Evolutionary conservation across 75 land plant genomes (phyloP), one percentile per base, ranked within the genome.

Genomic region (Pinus tabuliformis): DNA sequence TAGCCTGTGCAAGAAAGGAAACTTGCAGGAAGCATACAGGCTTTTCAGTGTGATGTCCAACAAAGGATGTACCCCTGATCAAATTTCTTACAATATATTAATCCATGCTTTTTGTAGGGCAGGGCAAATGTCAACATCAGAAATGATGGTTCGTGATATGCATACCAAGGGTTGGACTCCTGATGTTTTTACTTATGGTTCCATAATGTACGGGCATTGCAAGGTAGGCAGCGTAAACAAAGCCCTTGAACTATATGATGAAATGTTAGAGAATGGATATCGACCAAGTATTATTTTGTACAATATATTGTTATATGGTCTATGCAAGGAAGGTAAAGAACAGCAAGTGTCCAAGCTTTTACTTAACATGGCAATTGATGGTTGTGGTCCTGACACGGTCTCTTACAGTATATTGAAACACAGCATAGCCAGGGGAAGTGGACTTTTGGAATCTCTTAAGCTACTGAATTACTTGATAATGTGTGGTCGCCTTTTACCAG

Each of bases 161-260:
- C 56, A 28, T 42, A 24, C 49, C 21, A 57, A 74, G 13, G 82
- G 80, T 21, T 71, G 83, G 49, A 21, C 71, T 17, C 87, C 87
- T 14, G 86, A 87, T 82, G 57, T 79, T n/a, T 73, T 81, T 20
- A 89, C 89, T 16, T 87, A 78, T 80, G 74, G 77, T 26, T 81
- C 79, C 59, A 4, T 89, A 7, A 86, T 77, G 36, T 59, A 65
- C 70, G 78, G 81, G 15, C 64, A 78, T 42, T 87, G 86, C 62
- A 84, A 70, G 70, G 28, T 26, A 54, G 80, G 83, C 5, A 73
- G 74, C 26, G 71, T 79, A 62, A 68, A 72, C 14, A 74, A 56
- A 61, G 89, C 87, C 14, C 56, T 77, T 56, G 59, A 79, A 14
- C 75, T 88, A 6, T 56, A 75, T 22, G 54, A 76, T 60, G 57